Evolutionary conservation across 192 early-diverging fungal species (phyloP), one percentile per base, ranked within the genome.

Genomic region (Coemansia sp.): DNA sequence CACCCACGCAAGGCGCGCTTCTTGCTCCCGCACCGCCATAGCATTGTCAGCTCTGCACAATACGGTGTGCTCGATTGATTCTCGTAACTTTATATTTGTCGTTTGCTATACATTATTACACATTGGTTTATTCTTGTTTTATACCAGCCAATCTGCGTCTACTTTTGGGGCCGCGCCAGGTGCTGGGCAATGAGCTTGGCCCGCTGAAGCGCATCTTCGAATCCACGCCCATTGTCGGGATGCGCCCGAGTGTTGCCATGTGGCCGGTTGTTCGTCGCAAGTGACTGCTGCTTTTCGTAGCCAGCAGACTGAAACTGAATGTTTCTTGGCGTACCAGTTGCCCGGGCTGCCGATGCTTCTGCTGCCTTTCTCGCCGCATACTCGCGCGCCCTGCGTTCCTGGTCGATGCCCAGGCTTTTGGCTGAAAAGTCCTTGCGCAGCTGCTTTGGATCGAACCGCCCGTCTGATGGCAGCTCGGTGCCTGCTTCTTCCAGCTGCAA

Each of bases 401-500:
- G 77, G 1, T 71, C 68, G 19, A 67, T 69, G 10, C 65, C 77
- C 53, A 80, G 69, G 3, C n/a, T 55, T 8, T 62, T 54, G 4
- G 69, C 41, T 3, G 64, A 57, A 71, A 80, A 80, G 59, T 74
- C 72, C 1, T 22, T 37, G 12, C 77, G 62, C 49, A 80, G 72
- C 41, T 57, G 57, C 0, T 37, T 51, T 0, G 91, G 89, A 51
- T 93, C 88, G 73, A 88, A 93, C 23, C 89, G 78, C 15, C 32
- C 22, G 5, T 85, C 81, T 35, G 79, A 81, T 5, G 84, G 75
- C 75, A 91, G 87, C 60, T 96, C 94, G 27, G 89, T 86, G 4
- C 94, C 93, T 38, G 82, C 77, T 74, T 95, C 93, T 64, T 95
- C 88, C 29, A 98, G 66, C 5, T 86, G 85, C 29, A 93, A 77